Evolutionary conservation across 2,329 filamentous ascomycete species (phyloP).

Genomic region (Pseudogymnoascus sp.): DNA sequence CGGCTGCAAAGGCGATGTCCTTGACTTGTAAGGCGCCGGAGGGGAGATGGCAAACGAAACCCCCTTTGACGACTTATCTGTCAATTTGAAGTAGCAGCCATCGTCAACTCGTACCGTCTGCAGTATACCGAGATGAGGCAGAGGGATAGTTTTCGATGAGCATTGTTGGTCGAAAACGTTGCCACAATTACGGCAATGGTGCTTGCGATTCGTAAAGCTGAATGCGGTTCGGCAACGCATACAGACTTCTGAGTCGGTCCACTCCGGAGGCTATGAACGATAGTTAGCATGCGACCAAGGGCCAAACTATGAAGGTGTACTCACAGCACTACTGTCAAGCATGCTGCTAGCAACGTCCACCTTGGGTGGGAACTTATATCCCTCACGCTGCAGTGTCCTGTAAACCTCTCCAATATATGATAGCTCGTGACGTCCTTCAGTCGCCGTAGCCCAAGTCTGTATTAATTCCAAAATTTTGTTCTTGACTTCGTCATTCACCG

Average conservation of each 20-base stretch:
- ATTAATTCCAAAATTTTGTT: conserved; percentile 88
- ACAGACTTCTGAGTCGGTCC: conserved; percentile 95
- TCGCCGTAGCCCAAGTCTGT: conserved; percentile 85
- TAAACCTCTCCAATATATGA: conserved; percentile 87
- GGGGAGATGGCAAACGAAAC: conserved; percentile 36
- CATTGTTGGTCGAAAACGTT: conserved; percentile 96
- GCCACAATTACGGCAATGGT: conserved; percentile 96
- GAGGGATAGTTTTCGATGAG: conserved; percentile 76
- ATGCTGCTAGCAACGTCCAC: conserved; percentile 88
- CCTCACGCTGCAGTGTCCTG: conserved; percentile 70
- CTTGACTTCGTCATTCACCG: conserved; percentile 78
- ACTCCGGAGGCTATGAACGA: conserved; percentile 71
- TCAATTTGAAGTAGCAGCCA: conserved; percentile 85
- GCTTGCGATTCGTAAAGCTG: conserved; percentile 96
- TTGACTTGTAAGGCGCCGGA: conserved; percentile 50
- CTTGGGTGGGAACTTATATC: conserved; percentile 82
- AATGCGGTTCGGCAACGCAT: conserved; percentile 96
- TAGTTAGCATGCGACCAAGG: background rate
- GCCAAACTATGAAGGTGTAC: conserved; percentile 29
- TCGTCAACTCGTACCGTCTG: conserved; percentile 92
- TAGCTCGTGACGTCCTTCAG: conserved; percentile 75
- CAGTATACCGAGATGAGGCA: conserved; percentile 88
- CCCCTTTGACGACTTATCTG: conserved; percentile 56
- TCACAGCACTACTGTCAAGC: conserved; percentile 90
- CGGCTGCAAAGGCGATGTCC: conserved; percentile 34